A percentile compares a stretch with the other conserved stretches of the same genome.
phyloP scores from a whole-genome alignment of 805 yeast species.

The Saccharomycopsis synnaedendra region DNA sequence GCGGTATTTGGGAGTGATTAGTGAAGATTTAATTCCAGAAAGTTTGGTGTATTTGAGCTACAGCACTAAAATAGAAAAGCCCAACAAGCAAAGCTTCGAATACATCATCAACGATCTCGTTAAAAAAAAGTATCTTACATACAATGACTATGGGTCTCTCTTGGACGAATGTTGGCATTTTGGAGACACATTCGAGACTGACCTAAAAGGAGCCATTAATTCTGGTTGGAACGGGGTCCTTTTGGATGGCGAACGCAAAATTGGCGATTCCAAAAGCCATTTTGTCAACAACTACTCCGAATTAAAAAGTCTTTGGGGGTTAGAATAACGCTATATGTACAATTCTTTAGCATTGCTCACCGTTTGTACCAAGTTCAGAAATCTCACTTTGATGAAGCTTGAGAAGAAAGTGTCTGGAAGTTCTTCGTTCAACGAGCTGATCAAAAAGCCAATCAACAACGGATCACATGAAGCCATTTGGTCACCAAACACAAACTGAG shows the following conservation, averaged over 20 bases:
- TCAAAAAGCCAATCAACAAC: constrained; percentile 29
- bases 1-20: constrained; percentile 31
- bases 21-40: constrained; percentile 26
- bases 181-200: constrained; percentile 52
- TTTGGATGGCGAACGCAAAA: constrained; percentile 33
- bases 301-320: neutral
- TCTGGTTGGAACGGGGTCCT: constrained; percentile 56
- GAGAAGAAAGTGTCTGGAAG: constrained; percentile 33
- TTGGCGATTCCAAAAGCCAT: constrained; percentile 14
- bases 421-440: constrained; percentile 21
- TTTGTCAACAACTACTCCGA: constrained; percentile 1
- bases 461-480: constrained; percentile 24
- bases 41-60: constrained; percentile 40
- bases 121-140: constrained; percentile 18
- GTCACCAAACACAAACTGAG: constrained; percentile 17
- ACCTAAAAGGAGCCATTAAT: constrained; percentile 36
- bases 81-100: constrained; percentile 37
- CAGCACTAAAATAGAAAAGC: constrained; percentile 44
- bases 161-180: constrained; percentile 42
- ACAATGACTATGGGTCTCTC: constrained; percentile 11
- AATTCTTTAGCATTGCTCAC: neutral
- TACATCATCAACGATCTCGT: constrained; percentile 23
- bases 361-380: constrained; percentile 21
- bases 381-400: constrained; percentile 24
- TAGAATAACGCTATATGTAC: neutral